These are phyloP conservation scores for Paraphaeosphaeria minitans DNA, from an alignment of 2,329 filamentous ascomycete species.

Conservation along the genomic window DNA sequence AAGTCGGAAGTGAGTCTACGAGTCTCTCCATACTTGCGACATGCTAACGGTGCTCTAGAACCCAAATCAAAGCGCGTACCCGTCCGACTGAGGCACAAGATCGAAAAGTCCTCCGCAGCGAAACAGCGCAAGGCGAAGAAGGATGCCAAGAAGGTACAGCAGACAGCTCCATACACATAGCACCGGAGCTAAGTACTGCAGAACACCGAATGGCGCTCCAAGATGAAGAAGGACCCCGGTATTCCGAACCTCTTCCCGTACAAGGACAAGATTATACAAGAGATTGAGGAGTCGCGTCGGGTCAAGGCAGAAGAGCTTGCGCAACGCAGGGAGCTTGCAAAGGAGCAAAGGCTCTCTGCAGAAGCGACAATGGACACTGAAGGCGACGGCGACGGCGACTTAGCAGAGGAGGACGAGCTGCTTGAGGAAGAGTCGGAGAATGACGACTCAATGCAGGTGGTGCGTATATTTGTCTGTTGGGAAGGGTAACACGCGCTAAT, in stretches of 20 bases:
- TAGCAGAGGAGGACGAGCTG: slow-evolving; percentile 61
- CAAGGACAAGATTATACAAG: slow-evolving; percentile 91
- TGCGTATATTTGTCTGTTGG: slow-evolving; percentile 19
- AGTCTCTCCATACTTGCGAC: not conserved
- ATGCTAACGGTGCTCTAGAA: slow-evolving; percentile 60
- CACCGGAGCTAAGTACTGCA: slow-evolving; percentile 38
- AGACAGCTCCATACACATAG: not conserved
- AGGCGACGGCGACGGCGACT: slow-evolving; percentile 48
- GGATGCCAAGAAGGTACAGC: slow-evolving; percentile 75
- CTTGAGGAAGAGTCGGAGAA: slow-evolving; percentile 57
- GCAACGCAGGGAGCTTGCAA: slow-evolving; percentile 71
- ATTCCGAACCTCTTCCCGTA: slow-evolving; percentile 98
- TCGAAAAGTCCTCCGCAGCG: slow-evolving; percentile 85
- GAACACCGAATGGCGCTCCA: slow-evolving; percentile 95
- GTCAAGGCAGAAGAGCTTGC: slow-evolving; percentile 77
- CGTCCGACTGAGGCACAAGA: slow-evolving; percentile 90
- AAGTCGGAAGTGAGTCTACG: slow-evolving; percentile 49
- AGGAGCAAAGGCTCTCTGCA: slow-evolving; percentile 48
- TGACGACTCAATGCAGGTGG: slow-evolving; percentile 63
- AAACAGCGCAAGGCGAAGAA: slow-evolving; percentile 93
- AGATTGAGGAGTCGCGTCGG: slow-evolving; percentile 88
- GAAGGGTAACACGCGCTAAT: slow-evolving; percentile 12
- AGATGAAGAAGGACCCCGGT: slow-evolving; percentile 95
- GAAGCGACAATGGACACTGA: slow-evolving; percentile 43
- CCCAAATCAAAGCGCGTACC: slow-evolving; percentile 92